Conservation (phyloP, 139 green algal genomes). For the Ettlia oleoabundans region DNA sequence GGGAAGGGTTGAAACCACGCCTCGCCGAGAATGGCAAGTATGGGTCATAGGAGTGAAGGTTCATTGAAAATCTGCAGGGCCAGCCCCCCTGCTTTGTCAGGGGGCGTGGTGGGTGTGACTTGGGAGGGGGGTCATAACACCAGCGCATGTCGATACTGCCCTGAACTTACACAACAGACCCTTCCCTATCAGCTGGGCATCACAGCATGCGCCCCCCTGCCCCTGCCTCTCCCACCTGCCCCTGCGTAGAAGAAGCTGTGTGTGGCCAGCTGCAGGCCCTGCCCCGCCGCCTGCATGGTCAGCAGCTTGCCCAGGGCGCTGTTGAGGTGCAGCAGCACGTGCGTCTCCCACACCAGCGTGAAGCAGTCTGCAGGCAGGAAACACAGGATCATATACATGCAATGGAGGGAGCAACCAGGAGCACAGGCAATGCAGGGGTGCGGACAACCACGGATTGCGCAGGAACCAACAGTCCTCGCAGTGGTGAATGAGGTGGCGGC, state of each 20-base stretch:
- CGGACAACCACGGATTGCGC: too few species aligned
- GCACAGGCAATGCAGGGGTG: too few species aligned
- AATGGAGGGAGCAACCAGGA: background rate
- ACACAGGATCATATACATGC: background rate
- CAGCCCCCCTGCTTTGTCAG: background rate
- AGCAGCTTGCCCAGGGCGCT: conserved; percentile 55
- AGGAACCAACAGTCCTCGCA: too few species aligned
- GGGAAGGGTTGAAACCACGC: too few species aligned
- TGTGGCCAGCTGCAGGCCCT: conserved; percentile 53
- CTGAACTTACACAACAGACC: too few species aligned
- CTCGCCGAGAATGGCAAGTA: too few species aligned
- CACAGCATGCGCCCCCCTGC: background rate
- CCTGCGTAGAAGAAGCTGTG: conserved; percentile 56
- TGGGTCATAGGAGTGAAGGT: too few species aligned
- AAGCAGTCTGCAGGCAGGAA: conserved; percentile 34
- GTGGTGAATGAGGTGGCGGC: too few species aligned
- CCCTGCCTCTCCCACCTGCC: conserved; percentile 23
- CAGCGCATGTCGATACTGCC: too few species aligned
- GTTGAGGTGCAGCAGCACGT: conserved; percentile 64
- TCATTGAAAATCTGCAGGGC: background rate
- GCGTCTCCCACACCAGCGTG: conserved; percentile 77
- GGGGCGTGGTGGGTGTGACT: background rate
- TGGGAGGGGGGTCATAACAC: too few species aligned
- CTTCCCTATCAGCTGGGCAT: too few species aligned
- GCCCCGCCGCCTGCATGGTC: conserved; percentile 40